These are phyloP conservation scores for Pezicula rhizophila DNA, from an alignment of 2,329 filamentous ascomycete species.

Conservation along the genomic window DNA sequence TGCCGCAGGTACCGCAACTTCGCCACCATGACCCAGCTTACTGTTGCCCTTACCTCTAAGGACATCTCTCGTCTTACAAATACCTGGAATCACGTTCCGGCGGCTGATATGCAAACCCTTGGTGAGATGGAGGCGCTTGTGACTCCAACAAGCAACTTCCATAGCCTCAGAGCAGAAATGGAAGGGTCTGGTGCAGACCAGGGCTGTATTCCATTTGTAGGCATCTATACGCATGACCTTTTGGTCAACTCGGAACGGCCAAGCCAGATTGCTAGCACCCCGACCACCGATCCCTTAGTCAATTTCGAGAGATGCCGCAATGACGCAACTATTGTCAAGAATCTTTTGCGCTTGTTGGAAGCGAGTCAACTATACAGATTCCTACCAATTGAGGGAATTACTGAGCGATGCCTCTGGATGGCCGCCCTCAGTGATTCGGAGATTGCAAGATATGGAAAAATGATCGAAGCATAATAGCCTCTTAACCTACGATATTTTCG, in stretches of 20 bases:
- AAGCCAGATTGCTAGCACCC: conserved; percentile 64
- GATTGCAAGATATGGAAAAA: conserved; percentile 44
- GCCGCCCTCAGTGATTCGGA: conserved; percentile 71
- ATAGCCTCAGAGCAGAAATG: conserved; percentile 73
- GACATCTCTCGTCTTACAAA: conserved; percentile 61
- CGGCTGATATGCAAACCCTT: conserved; percentile 59
- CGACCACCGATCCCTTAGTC: conserved; percentile 61
- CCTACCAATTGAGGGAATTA: conserved; percentile 67
- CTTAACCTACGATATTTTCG: background rate
- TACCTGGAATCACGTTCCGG: conserved; percentile 68
- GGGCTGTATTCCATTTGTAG: conserved; percentile 80
- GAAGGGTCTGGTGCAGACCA: conserved; percentile 56
- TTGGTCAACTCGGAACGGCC: conserved; percentile 77
- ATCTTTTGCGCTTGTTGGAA: conserved; percentile 70
- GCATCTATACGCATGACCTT: conserved; percentile 76
- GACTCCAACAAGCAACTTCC: conserved; percentile 72
- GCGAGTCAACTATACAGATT: conserved; percentile 71
- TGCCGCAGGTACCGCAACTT: conserved; percentile 75
- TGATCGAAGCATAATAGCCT: conserved; percentile 22
- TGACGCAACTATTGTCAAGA: conserved; percentile 73
- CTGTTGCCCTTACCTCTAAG: conserved; percentile 68
- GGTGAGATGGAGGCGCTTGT: conserved; percentile 66
- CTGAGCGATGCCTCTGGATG: conserved; percentile 81
- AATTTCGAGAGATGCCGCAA: conserved; percentile 80
- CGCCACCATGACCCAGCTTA: conserved; percentile 75